Conservation (phyloP, 305 asterid species). For the Fraxinus angustifolia region DNA sequence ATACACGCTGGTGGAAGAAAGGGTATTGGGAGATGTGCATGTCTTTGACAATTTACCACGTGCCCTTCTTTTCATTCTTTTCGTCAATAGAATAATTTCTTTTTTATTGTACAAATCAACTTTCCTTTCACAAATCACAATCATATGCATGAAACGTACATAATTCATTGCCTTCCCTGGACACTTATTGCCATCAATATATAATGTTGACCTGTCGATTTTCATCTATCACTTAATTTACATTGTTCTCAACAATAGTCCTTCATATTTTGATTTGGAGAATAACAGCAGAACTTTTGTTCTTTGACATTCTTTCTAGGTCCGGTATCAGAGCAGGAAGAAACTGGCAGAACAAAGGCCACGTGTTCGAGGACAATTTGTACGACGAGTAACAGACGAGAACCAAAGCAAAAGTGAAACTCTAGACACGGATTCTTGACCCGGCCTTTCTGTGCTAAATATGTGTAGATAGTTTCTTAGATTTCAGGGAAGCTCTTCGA, state of each 20-base stretch:
- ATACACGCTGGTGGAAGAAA: background rate
- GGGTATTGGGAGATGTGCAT: too few relatives aligned
- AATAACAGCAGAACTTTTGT: background rate
- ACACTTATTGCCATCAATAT: background rate
- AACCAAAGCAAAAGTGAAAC: slow-evolving; percentile 21
- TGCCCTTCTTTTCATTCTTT: too few relatives aligned
- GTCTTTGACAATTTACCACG: too few relatives aligned
- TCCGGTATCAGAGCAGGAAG: slow-evolving; percentile 55
- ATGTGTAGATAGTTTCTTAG: background rate
- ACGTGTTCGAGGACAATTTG: slow-evolving; percentile 53
- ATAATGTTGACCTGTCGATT: background rate
- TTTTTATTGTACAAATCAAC: too few relatives aligned
- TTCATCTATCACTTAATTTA: background rate
- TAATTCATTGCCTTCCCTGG: background rate
- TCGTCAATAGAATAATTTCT: too few relatives aligned
- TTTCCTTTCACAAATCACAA: background rate
- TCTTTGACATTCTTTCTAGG: slow-evolving; percentile 24
- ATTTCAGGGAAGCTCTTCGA: background rate
- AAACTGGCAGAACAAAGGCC: slow-evolving; percentile 53
- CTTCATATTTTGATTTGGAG: background rate
- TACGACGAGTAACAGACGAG: slow-evolving; percentile 35
- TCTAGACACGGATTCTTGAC: slow-evolving; percentile 28
- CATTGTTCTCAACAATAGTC: background rate
- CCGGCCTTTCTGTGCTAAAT: background rate
- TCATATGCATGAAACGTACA: background rate